Percentiles rank a stretch among this genome's conserved stretches.
These are phyloP conservation scores for Rhodotorula sp. DNA, from an alignment of 1,284 basidiomycete genomes.

Conservation along the genomic window DNA sequence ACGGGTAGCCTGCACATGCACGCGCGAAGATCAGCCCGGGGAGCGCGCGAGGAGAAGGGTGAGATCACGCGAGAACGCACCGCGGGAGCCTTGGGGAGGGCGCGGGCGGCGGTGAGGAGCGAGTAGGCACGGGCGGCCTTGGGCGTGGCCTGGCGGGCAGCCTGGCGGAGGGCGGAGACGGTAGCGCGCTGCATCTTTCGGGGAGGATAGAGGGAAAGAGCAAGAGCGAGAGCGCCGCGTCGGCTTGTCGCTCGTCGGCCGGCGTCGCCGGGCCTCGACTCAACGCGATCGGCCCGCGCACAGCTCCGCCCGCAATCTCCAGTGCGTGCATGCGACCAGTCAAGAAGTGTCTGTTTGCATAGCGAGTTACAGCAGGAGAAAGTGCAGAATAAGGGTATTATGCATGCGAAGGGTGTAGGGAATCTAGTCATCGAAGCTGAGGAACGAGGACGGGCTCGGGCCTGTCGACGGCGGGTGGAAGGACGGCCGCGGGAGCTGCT, in stretches of 20 bases:
- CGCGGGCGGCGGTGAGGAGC: conserved; percentile 23
- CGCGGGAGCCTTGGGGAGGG: conserved; percentile 20
- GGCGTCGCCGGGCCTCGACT: background rate
- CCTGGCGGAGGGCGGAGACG: conserved; percentile 17
- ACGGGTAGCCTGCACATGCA: conserved; percentile 20
- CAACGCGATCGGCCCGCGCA: background rate
- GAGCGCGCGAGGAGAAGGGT: background rate
- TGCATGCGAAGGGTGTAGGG: background rate
- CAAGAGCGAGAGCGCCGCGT: background rate
- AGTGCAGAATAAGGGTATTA: background rate
- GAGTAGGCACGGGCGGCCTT: conserved; percentile 33
- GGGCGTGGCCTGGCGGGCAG: conserved; percentile 32
- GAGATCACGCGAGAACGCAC: background rate
- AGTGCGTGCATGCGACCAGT: background rate
- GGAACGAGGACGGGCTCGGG: background rate
- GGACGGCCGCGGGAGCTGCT: background rate
- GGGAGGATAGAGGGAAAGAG: background rate
- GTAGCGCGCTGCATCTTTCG: background rate
- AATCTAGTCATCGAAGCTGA: background rate
- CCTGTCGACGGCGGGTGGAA: no score
- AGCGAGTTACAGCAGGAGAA: no score
- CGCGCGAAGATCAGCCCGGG: background rate
- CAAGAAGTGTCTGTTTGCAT: background rate
- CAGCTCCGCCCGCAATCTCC: background rate
- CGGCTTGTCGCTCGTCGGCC: conserved; percentile 1